These are phyloP conservation scores for Rhizophlyctis rosea DNA, from an alignment of 192 early-diverging fungal species.

Conservation along the genomic window DNA sequence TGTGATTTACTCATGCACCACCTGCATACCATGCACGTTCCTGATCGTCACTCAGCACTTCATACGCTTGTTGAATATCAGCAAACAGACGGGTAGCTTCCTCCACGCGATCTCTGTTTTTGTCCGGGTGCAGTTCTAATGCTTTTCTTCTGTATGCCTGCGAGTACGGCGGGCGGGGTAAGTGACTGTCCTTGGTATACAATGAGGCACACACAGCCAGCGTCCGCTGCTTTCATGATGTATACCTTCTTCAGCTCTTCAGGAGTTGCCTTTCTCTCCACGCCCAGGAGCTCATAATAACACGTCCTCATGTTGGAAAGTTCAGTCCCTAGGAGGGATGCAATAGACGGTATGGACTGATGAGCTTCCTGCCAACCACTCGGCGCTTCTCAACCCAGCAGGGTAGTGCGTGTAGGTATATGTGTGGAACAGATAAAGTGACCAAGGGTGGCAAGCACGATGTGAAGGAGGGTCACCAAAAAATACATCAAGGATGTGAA, in stretches of 20 bases:
- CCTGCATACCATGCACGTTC: conserved; percentile 94
- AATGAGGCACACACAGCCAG: background rate
- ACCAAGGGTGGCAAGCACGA: too few relatives aligned
- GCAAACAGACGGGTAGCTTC: conserved; percentile 88
- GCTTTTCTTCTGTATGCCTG: conserved; percentile 55
- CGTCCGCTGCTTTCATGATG: background rate
- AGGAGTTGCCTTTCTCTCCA: conserved; percentile 67
- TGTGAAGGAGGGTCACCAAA: too few relatives aligned
- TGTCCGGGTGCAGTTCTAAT: conserved; percentile 67
- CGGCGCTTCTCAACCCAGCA: too few relatives aligned
- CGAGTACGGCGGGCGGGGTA: conserved; percentile 45
- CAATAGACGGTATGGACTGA: too few relatives aligned
- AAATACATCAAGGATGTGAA: too few relatives aligned
- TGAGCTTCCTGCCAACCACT: too few relatives aligned
- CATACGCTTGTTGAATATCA: conserved; percentile 89
- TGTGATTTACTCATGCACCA: too few relatives aligned
- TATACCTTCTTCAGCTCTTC: conserved; percentile 83
- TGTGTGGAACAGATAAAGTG: too few relatives aligned
- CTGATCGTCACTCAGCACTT: conserved; percentile 86
- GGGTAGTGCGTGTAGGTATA: too few relatives aligned
- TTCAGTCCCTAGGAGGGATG: too few relatives aligned
- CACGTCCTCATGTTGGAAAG: conserved; percentile 56
- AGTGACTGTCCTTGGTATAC: conserved; percentile 1
- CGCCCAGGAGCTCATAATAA: conserved; percentile 87
- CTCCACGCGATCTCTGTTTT: conserved; percentile 77